These are phyloP conservation scores for Chlamydomonas sp. DNA, from an alignment of 139 green algal species.

Conservation along the genomic window DNA sequence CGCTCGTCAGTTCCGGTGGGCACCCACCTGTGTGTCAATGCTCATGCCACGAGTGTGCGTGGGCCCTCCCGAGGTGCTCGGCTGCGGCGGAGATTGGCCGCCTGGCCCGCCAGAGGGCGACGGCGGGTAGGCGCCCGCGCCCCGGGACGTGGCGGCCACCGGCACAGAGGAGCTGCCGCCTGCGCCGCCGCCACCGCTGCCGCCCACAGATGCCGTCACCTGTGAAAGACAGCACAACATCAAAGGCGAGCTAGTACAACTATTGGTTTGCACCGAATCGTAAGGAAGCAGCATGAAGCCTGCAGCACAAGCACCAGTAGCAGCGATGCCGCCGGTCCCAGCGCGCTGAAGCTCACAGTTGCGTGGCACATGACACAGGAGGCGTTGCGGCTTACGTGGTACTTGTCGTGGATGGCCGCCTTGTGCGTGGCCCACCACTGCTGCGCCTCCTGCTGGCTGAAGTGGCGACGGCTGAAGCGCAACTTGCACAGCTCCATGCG, in stretches of 20 bases:
- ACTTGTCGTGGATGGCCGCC: background rate
- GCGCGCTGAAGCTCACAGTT: too few relatives aligned
- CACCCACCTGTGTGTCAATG: conserved; percentile 4
- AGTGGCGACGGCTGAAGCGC: conserved; percentile 12
- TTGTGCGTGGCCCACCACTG: conserved; percentile 12
- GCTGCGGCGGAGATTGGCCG: background rate
- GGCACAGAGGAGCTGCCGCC: background rate
- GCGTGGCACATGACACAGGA: too few relatives aligned
- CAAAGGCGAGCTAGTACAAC: too few relatives aligned
- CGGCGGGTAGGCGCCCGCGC: background rate
- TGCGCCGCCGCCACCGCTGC: background rate
- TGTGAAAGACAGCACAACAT: background rate
- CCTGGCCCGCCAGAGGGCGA: background rate
- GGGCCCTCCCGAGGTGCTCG: background rate
- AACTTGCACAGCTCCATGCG: conserved; percentile 11
- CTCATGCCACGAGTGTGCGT: conserved; percentile 8
- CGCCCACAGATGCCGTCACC: background rate
- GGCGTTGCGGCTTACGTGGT: background rate
- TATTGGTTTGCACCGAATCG: too few relatives aligned
- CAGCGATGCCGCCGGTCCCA: too few relatives aligned
- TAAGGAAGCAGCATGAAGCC: too few relatives aligned
- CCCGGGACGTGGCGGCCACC: background rate
- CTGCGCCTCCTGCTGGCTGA: conserved; percentile 6
- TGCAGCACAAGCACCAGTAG: too few relatives aligned
- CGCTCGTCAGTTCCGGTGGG: too few relatives aligned